Evolutionary conservation across 768 basidiomycete species (phyloP).

Genomic region (Termitomyces sp.): DNA sequence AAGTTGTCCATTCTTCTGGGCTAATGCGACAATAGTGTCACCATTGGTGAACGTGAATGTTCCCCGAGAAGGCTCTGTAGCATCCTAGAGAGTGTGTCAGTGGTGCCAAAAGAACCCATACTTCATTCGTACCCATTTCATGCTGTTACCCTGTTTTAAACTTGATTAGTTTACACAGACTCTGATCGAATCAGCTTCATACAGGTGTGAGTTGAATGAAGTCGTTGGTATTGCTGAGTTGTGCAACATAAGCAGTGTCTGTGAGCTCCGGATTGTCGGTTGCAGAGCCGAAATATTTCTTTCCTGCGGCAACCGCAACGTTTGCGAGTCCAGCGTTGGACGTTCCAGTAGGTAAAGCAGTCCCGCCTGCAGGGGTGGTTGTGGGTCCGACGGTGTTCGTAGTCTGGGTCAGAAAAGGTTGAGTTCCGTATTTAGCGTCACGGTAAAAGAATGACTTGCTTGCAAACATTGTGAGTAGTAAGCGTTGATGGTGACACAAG

Average conservation of each 20-base stretch:
- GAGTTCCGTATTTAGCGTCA: background rate
- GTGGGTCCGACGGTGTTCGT: conserved; percentile 9
- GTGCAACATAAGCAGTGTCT: conserved; percentile 36
- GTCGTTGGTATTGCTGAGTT: conserved; percentile 33
- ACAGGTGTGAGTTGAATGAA: conserved; percentile 49
- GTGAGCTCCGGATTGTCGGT: conserved; percentile 47
- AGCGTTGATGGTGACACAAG: conserved; percentile 33
- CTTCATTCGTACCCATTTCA: conserved; percentile 50
- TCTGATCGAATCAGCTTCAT: background rate
- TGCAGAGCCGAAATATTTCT: conserved; percentile 48
- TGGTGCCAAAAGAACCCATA: background rate
- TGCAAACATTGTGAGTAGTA: conserved; percentile 45
- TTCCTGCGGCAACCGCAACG: conserved; percentile 45
- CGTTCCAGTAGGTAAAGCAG: conserved; percentile 14
- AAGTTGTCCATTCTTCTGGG: conserved; percentile 42
- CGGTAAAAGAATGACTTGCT: conserved; percentile 2
- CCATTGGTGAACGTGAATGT: conserved; percentile 43
- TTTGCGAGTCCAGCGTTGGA: conserved; percentile 34
- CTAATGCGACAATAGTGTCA: conserved; percentile 40
- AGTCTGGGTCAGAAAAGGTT: background rate
- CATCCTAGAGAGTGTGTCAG: conserved; percentile 34
- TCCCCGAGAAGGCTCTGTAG: conserved; percentile 46
- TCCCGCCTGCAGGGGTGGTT: background rate
- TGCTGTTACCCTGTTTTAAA: conserved; percentile 35
- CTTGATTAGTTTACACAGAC: background rate